phyloP scores from a whole-genome alignment of 2,329 filamentous ascomycete species.

The Graphilbum sp. region DNA sequence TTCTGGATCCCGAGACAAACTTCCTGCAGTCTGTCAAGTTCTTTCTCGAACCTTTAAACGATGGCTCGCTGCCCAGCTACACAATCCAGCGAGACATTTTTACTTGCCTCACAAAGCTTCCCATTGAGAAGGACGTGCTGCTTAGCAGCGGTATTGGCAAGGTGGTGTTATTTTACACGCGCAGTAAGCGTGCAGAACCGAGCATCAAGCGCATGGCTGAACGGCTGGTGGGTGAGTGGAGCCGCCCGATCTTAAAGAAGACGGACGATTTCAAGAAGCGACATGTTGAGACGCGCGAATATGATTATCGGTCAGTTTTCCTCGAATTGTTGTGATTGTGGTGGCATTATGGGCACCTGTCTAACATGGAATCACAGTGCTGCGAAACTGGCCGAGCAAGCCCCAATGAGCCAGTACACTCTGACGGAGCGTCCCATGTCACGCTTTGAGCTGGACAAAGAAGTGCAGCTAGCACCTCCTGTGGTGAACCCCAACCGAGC shows the following conservation, averaged over 20 bases:
- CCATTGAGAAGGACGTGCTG: conserved; percentile 80
- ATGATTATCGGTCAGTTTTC: conserved; percentile 42
- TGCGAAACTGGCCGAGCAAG: conserved; percentile 31
- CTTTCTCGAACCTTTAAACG: conserved; percentile 89
- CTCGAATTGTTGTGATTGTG: background rate
- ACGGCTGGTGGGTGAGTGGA: conserved; percentile 88
- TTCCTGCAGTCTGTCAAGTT: conserved; percentile 89
- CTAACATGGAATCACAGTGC: conserved; percentile 21
- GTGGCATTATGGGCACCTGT: no score
- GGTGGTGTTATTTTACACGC: conserved; percentile 92
- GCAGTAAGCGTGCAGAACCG: conserved; percentile 76
- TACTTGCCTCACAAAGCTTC: conserved; percentile 59
- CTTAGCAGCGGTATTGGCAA: conserved; percentile 90
- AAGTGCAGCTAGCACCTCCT: conserved; percentile 40
- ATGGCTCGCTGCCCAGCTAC: conserved; percentile 87
- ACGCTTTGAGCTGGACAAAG: conserved; percentile 33
- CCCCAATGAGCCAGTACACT: conserved; percentile 24
- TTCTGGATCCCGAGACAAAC: conserved; percentile 90
- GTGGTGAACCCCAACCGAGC: conserved; percentile 37
- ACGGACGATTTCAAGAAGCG: conserved; percentile 92
- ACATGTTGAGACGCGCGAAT: conserved; percentile 45
- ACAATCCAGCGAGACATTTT: conserved; percentile 96
- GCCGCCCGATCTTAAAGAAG: conserved; percentile 78
- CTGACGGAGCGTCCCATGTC: conserved; percentile 30
- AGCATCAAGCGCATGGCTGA: conserved; percentile 90